phyloP scores from a whole-genome alignment of 1,284 basidiomycete genomes.

The Cryptococcus hybrid region DNA sequence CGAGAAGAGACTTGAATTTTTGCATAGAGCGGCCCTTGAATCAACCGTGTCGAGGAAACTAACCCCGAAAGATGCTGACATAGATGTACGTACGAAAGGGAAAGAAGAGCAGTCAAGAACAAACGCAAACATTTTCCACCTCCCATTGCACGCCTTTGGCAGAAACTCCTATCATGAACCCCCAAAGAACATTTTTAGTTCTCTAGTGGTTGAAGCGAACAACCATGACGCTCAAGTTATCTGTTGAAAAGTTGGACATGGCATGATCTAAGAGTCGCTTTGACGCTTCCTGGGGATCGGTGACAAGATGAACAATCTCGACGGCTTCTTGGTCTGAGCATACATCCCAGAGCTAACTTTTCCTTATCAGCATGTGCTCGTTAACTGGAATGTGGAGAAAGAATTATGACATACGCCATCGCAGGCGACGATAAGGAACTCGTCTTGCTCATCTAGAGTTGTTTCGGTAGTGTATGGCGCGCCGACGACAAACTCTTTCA shows the following conservation, averaged over 20 bases:
- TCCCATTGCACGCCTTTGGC: no score
- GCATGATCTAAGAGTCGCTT: slow-evolving; percentile 79
- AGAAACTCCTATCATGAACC: no score
- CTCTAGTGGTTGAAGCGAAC: slow-evolving; percentile 30
- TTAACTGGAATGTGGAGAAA: not conserved
- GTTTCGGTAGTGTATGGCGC: slow-evolving; percentile 98
- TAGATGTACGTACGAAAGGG: not conserved
- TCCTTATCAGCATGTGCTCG: not conserved
- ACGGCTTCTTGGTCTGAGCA: slow-evolving; percentile 88
- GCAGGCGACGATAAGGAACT: slow-evolving; percentile 94
- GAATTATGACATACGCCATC: slow-evolving; percentile 73
- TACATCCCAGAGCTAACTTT: slow-evolving; percentile 88
- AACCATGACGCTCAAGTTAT: slow-evolving; percentile 61
- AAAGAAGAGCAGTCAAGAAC: no score
- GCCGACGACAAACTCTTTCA: slow-evolving; percentile 99
- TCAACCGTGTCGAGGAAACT: no score
- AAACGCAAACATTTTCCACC: no score
- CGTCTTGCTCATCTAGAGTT: slow-evolving; percentile 81
- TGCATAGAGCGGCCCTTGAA: no score
- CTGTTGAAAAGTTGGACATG: slow-evolving; percentile 80
- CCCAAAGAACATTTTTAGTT: not conserved
- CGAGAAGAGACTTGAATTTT: no score
- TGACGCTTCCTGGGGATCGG: slow-evolving; percentile 82
- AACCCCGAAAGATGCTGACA: not conserved
- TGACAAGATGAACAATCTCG: slow-evolving; percentile 70